Conservation (phyloP, 345 rosid genomes). For the Gossypium raimondii region DNA sequence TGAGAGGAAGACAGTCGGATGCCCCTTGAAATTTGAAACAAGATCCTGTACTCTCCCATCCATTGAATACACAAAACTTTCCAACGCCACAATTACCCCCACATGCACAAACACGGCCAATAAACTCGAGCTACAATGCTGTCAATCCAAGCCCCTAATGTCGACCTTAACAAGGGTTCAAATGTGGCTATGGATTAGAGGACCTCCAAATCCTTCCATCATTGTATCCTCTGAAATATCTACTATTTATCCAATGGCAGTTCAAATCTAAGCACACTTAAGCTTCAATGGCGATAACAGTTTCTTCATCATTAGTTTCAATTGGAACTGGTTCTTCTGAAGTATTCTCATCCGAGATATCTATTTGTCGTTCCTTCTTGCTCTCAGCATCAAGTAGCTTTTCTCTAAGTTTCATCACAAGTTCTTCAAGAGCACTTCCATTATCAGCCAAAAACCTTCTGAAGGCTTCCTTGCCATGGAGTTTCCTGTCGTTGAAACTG, state of each 20-base stretch:
- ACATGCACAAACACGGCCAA: not conserved
- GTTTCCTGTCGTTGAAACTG: slow-evolving; percentile 40
- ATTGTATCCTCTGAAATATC: not conserved
- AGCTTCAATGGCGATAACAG: slow-evolving; percentile 54
- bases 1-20: not conserved
- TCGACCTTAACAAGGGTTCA: slow-evolving; percentile 36
- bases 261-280: slow-evolving; percentile 17
- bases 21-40: not conserved
- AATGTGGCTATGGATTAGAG: slow-evolving; percentile 3
- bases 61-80: not conserved
- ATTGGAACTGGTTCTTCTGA: slow-evolving; percentile 31
- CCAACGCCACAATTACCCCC: not conserved
- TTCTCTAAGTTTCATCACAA: slow-evolving; percentile 53
- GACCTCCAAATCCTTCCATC: not conserved
- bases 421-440: slow-evolving; percentile 51
- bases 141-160: not conserved
- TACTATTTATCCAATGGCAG: not conserved
- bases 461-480: slow-evolving; percentile 77
- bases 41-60: not conserved
- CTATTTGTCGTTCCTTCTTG: slow-evolving; percentile 29
- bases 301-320: slow-evolving; percentile 70
- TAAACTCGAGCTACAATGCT: slow-evolving; percentile 2
- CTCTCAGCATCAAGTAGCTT: slow-evolving; percentile 38
- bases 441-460: slow-evolving; percentile 51
- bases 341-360: slow-evolving; percentile 29